Base-by-base conservation (phyloP, 257 asterid genomes). In the Nicotiana paniculata region DNA sequence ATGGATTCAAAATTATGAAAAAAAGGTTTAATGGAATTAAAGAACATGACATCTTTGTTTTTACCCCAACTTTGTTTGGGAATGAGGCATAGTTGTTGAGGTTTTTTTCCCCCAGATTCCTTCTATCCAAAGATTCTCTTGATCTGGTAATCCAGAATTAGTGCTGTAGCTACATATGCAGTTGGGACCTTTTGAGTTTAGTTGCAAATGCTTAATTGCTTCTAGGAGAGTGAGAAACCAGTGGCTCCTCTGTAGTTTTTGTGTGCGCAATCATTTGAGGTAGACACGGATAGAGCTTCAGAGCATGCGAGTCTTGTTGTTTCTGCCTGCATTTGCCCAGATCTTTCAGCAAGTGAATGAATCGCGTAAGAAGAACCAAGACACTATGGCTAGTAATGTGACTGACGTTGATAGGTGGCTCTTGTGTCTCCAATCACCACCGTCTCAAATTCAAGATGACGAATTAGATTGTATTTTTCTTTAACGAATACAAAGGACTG, bases 181-280 rank as follows among this genome's bases (percentile, higher is more conserved):
- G 11, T 70, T 10, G 32, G 12, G 35, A 39, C 77, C 46, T 70
- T 39, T 70, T 70, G 35, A 37, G 58, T 11, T 39, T 43, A 12
- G 58, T 70, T 70, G 57, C 77, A 70, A 70, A 43, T 39, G 77
- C 55, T 55, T 39, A n/a, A 37, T 70, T 39, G 24, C 11, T 39
- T 70, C 58, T 70, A 70, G 57, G 57, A 70, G 77, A 70, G 77
- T 37, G 77, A 70, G 58, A 43, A 39, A 70, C 35, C n/a, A 21
- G 28, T 70, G 77, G 35, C 10, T 70, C 57, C 77, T 69, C 57
- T 43, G 57, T 70, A 21, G 58, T 11, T 39, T 37, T 70, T 43
- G 35, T 21, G 12, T n/a, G 58, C 21, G 33, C 77, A n/a, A 37
- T 70, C 57, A 37, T 43, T 70, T 39, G 58, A 70, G 35, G 6